Evolutionary conservation across 345 rosid genomes (phyloP).

Genomic region (Pugionium dolabratum): DNA sequence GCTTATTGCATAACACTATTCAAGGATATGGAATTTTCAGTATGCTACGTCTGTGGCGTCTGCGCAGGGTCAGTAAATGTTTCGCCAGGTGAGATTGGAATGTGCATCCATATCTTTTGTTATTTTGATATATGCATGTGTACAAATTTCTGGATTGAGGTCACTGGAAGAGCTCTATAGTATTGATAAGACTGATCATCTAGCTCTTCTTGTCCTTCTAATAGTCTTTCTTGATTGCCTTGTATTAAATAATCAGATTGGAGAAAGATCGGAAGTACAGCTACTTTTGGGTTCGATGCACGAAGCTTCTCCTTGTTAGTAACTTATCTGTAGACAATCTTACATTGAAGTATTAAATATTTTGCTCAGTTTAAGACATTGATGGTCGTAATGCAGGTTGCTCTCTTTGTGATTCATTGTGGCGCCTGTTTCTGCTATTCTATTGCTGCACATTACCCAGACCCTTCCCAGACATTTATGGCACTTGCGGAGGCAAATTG

Average conservation of each 20-base stretch:
- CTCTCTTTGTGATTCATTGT: constrained; percentile 71
- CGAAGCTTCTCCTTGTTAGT: constrained; percentile 76
- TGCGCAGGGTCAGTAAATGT: constrained; percentile 64
- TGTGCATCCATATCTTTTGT: neutral
- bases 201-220: constrained; percentile 2
- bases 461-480: constrained; percentile 64
- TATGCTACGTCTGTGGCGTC: constrained; percentile 95
- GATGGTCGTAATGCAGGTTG: constrained; percentile 50
- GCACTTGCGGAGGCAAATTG: constrained; percentile 49
- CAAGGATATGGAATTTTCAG: constrained; percentile 66
- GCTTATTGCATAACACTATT: constrained; percentile 47
- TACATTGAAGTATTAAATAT: neutral
- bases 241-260: constrained; percentile 47
- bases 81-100: constrained; percentile 49
- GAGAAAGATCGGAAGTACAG: constrained; percentile 79
- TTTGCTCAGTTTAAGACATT: constrained; percentile 1
- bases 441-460: constrained; percentile 49
- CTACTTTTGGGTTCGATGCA: constrained; percentile 68
- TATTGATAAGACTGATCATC: neutral
- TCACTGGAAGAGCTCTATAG: neutral
- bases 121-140: neutral
- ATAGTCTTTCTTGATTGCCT: neutral
- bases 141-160: neutral
- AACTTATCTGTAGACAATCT: constrained; percentile 8
- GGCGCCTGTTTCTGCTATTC: constrained; percentile 74